Percentiles rank a stretch among this genome's conserved stretches.
phyloP scores from a whole-genome alignment of 805 yeast species.

The Metschnikowia proteae region DNA sequence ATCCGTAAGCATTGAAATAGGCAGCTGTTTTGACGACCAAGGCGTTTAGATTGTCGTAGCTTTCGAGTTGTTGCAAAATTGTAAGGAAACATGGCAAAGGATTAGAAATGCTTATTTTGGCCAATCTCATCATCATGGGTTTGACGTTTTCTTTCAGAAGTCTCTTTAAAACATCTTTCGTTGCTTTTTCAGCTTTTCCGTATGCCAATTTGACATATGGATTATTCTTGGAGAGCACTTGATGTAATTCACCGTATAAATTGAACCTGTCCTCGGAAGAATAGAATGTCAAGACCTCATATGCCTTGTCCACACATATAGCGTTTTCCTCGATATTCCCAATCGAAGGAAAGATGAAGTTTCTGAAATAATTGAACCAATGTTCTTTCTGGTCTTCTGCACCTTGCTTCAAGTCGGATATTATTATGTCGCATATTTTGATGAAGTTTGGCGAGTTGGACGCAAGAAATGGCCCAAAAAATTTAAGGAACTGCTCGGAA shows the following conservation, averaged over 20 bases:
- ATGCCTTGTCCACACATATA: slow-evolving; percentile 58
- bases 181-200: slow-evolving; percentile 69
- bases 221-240: slow-evolving; percentile 52
- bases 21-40: slow-evolving; percentile 76
- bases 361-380: slow-evolving; percentile 63
- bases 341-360: slow-evolving; percentile 62
- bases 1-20: slow-evolving; percentile 69
- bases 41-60: slow-evolving; percentile 79
- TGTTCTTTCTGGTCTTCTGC: slow-evolving; percentile 13
- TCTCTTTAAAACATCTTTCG: slow-evolving; percentile 74
- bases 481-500: slow-evolving; percentile 48
- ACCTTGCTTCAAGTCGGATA: slow-evolving; percentile 28
- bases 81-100: slow-evolving; percentile 76
- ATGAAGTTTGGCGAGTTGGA: slow-evolving; percentile 46
- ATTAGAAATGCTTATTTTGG: slow-evolving; percentile 67
- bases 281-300: slow-evolving; percentile 47
- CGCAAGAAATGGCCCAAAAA: slow-evolving; percentile 55
- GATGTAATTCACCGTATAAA: slow-evolving; percentile 74
- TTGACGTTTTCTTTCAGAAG: slow-evolving; percentile 75
- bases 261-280: slow-evolving; percentile 65
- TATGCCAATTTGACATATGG: slow-evolving; percentile 55
- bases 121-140: slow-evolving; percentile 67
- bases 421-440: slow-evolving; percentile 60
- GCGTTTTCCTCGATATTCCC: slow-evolving; percentile 53
- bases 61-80: slow-evolving; percentile 77